A percentile compares a stretch with the other conserved stretches of the same genome.
phyloP scores from a whole-genome alignment of 2,329 filamentous ascomycete species.

The Fusarium sacchari region DNA sequence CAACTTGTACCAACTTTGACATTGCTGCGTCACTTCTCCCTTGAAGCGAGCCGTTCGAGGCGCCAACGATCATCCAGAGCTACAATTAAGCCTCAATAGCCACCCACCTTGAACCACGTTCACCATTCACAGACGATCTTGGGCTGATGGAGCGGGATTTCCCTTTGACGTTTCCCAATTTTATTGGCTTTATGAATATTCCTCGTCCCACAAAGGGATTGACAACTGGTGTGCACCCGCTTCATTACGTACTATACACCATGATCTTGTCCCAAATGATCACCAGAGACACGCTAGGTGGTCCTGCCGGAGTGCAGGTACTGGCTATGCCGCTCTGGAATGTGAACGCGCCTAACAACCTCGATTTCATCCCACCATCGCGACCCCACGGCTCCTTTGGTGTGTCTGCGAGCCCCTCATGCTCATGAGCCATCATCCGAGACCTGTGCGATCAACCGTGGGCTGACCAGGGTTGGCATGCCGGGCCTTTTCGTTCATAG shows the following conservation, averaged over 20 bases:
- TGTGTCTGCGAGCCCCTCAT: slow-evolving; percentile 26
- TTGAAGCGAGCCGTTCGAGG: slow-evolving; percentile 23
- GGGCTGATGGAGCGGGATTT: slow-evolving; percentile 23
- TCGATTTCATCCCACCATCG: slow-evolving; percentile 43
- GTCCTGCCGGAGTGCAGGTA: slow-evolving; percentile 36
- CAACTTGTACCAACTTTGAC: slow-evolving; percentile 31
- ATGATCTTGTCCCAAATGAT: slow-evolving; percentile 33
- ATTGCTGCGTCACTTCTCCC: slow-evolving; percentile 35
- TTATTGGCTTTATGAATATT: slow-evolving; percentile 26
- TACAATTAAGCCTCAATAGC: slow-evolving; percentile 33
- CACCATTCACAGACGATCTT: slow-evolving; percentile 20
- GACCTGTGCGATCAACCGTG: slow-evolving; percentile 29
- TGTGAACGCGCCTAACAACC: slow-evolving; percentile 36
- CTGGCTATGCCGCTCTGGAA: slow-evolving; percentile 43
- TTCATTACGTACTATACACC: slow-evolving; percentile 42
- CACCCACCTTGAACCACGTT: slow-evolving; percentile 15
- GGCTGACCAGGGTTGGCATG: slow-evolving; percentile 29
- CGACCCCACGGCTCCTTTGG: slow-evolving; percentile 22
- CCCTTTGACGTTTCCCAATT: slow-evolving; percentile 21
- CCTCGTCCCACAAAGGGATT: slow-evolving; percentile 30
- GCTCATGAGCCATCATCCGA: slow-evolving; percentile 20
- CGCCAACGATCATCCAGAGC: slow-evolving; percentile 14
- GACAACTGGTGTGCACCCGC: slow-evolving; percentile 37
- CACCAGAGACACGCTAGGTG: slow-evolving; percentile 31
- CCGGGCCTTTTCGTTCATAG: slow-evolving; percentile 20